phyloP scores from a whole-genome alignment of 768 basidiomycete genomes.

The Suillus weaverae region DNA sequence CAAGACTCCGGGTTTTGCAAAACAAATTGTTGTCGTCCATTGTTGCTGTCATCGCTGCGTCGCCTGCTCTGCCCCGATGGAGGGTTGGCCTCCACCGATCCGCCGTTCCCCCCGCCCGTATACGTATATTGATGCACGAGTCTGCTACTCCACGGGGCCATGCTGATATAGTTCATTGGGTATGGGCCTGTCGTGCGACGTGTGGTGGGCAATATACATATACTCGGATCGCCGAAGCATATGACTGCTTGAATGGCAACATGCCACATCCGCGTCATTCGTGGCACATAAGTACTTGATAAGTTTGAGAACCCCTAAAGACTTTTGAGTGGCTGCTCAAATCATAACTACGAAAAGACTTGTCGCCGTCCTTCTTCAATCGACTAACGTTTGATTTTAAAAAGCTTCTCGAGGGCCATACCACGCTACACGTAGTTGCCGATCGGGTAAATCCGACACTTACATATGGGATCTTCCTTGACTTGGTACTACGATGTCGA shows the following conservation, averaged over 20 bases:
- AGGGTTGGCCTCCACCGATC: no score
- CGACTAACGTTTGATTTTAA: no score
- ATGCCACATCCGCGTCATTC: neutral
- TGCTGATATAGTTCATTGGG: no score
- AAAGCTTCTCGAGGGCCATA: no score
- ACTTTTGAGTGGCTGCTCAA: neutral
- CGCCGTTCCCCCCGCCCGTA: no score
- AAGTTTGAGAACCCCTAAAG: neutral
- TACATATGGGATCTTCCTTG: neutral
- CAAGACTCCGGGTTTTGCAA: neutral
- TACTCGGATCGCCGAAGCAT: no score
- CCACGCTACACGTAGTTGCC: neutral
- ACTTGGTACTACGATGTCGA: constrained; percentile 19
- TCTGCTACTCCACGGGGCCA: neutral
- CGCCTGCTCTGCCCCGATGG: no score
- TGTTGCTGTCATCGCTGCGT: neutral
- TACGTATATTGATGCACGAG: no score
- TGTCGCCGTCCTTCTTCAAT: neutral
- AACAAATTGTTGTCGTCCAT: neutral
- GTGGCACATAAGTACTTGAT: neutral
- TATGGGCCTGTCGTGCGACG: no score
- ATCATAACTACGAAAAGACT: neutral
- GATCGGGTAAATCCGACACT: constrained; percentile 2
- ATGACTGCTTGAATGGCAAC: neutral
- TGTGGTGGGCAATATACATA: no score